Conservation (phyloP, 495 filamentous ascomycete species). For the Diplogelasinospora grovesii region DNA sequence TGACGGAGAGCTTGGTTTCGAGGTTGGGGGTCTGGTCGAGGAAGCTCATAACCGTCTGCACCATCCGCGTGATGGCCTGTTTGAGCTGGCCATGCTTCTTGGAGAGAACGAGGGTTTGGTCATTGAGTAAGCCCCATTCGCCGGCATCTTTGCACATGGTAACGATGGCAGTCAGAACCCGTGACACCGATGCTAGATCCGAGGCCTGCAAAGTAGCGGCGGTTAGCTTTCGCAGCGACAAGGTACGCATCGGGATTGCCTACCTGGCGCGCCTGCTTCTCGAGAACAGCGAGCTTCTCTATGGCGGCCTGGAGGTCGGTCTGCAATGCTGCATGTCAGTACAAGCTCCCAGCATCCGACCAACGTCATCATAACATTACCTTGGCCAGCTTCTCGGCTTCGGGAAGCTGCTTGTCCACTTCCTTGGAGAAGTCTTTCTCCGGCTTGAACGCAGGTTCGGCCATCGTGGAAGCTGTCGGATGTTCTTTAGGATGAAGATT, state of each 20-base stretch:
- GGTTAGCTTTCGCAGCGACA: conserved; percentile 7
- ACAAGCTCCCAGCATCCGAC: conserved; percentile 5
- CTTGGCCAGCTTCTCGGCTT: conserved; percentile 81
- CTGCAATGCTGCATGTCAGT: conserved; percentile 40
- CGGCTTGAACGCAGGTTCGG: conserved; percentile 47
- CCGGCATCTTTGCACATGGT: conserved; percentile 88
- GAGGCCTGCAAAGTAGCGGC: conserved; percentile 56
- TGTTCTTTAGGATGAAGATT: neutral
- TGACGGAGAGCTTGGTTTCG: conserved; percentile 84
- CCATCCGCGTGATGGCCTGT: conserved; percentile 98
- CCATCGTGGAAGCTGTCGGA: conserved; percentile 29
- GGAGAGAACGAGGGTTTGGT: conserved; percentile 89
- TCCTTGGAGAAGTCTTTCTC: conserved; percentile 81
- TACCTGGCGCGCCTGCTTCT: conserved; percentile 97
- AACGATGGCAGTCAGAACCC: conserved; percentile 78
- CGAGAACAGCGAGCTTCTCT: conserved; percentile 82
- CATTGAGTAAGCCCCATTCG: conserved; percentile 90
- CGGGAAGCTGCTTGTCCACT: conserved; percentile 82
- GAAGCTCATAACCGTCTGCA: conserved; percentile 90
- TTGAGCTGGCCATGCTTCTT: conserved; percentile 99
- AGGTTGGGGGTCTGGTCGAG: conserved; percentile 69
- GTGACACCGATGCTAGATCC: conserved; percentile 89
- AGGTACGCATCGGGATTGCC: conserved; percentile 5
- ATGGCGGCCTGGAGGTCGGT: conserved; percentile 76
- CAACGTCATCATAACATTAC: conserved; percentile 37